Evolutionary conservation across 805 yeast genomes (phyloP).

Genomic region (Teunomyces panamensis): DNA sequence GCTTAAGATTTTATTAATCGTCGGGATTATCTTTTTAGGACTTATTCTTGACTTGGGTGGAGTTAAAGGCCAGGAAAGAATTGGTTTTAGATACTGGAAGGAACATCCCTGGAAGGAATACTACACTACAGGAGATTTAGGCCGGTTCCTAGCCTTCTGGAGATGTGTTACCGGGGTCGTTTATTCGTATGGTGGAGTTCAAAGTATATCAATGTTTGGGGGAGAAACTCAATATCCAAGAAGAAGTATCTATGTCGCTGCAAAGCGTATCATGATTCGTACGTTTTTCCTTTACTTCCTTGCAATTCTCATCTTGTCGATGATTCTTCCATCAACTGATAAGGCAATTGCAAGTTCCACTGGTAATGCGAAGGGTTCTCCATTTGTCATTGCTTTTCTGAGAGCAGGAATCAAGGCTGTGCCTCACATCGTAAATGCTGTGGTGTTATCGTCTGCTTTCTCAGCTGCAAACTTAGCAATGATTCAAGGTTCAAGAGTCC

Average conservation of each 20-base stretch:
- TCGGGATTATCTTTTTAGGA: constrained; percentile 18
- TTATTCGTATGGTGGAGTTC: constrained; percentile 33
- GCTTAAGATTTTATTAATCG: constrained; percentile 21
- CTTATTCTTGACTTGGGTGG: constrained; percentile 16
- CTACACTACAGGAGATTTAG: constrained; percentile 12
- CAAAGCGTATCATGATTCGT: constrained; percentile 27
- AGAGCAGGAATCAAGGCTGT: constrained; percentile 31
- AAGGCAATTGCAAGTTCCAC: constrained; percentile 20
- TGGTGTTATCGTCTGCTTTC: constrained; percentile 38
- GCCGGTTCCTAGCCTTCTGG: constrained; percentile 28
- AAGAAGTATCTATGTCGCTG: constrained; percentile 26
- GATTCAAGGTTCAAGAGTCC: constrained; percentile 27
- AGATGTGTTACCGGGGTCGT: constrained; percentile 37
- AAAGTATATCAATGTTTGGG: constrained; percentile 19
- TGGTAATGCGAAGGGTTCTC: constrained; percentile 33
- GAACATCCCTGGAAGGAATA: constrained; percentile 29
- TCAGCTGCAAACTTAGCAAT: constrained; percentile 33
- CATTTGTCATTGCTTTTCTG: constrained; percentile 40
- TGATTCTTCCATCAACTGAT: constrained; percentile 23
- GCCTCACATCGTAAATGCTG: constrained; percentile 37
- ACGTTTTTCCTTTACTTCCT: constrained; percentile 26
- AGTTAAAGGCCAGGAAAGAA: constrained; percentile 8
- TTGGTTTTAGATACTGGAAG: constrained; percentile 41
- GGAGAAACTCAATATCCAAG: constrained; percentile 36
- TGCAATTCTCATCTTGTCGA: constrained; percentile 32